Evolutionary conservation across 2,329 filamentous ascomycete species (phyloP).

Genomic region (Boeremia exigua): DNA sequence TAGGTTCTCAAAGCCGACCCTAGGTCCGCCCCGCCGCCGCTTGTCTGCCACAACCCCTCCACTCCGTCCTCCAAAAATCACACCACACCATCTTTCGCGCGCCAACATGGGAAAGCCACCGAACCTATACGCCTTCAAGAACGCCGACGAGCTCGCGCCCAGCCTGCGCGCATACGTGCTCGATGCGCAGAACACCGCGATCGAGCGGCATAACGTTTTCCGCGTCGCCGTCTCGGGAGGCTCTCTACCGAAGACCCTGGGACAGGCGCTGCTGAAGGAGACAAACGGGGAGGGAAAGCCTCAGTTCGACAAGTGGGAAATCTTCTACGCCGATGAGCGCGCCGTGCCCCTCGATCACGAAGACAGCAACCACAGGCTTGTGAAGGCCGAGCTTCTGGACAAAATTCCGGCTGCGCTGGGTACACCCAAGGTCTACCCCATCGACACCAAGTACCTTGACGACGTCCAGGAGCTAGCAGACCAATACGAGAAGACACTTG

Average conservation of each 20-base stretch:
- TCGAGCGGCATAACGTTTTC: conserved; percentile 82
- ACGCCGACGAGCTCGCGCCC: conserved; percentile 71
- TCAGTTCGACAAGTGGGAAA: conserved; percentile 88
- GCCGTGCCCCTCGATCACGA: conserved; percentile 88
- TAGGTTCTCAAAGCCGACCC: conserved; percentile 8
- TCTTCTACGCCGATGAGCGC: conserved; percentile 98
- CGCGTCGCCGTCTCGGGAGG: conserved; percentile 93
- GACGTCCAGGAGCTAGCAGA: conserved; percentile 93
- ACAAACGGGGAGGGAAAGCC: conserved; percentile 65
- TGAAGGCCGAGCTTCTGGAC: conserved; percentile 86
- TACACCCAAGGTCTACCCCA: conserved; percentile 76
- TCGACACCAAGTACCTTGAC: conserved; percentile 71
- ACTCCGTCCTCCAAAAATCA: conserved; percentile 7
- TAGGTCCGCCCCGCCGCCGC: conserved; percentile 6
- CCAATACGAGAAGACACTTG: conserved; percentile 87
- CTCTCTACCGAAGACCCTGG: conserved; percentile 86
- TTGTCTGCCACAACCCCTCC: conserved; percentile 15
- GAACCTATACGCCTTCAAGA: conserved; percentile 80
- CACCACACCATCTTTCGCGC: conserved; percentile 10
- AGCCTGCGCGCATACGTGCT: conserved; percentile 84
- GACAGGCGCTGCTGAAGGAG: conserved; percentile 75
- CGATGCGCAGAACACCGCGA: conserved; percentile 77
- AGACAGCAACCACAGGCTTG: conserved; percentile 91
- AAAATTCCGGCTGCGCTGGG: conserved; percentile 76
- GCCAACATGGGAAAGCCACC: conserved; percentile 51